A percentile compares a stretch with the other conserved stretches of the same genome.
Conservation (phyloP, 352 stramenopile species). For the Phytophthora citricola region DNA sequence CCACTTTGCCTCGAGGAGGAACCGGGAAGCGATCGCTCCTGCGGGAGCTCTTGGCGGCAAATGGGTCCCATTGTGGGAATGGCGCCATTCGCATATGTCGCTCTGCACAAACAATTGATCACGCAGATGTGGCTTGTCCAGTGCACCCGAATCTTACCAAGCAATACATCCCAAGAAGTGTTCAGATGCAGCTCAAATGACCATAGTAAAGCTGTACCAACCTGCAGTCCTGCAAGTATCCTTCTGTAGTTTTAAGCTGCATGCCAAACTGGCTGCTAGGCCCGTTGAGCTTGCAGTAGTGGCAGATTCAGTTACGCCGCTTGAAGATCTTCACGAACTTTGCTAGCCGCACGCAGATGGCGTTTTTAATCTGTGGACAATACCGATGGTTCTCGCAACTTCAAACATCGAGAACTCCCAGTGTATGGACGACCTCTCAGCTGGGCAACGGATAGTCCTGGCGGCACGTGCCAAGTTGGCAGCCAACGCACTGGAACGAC, state of each 20-base stretch:
- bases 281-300: conserved; percentile 1
- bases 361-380: conserved; percentile 2
- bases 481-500: conserved; percentile 9
- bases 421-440: neutral
- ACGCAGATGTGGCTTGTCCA: conserved; percentile 6
- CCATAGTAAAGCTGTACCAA: too few relatives aligned
- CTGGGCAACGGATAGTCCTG: conserved; percentile 21
- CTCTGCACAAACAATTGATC: neutral
- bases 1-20: too few relatives aligned
- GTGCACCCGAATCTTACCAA: conserved; percentile 3
- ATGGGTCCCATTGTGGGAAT: conserved; percentile 8
- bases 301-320: neutral
- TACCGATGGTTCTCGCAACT: neutral
- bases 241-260: too few relatives aligned
- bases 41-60: too few relatives aligned
- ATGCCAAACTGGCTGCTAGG: too few relatives aligned
- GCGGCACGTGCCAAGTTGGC: neutral
- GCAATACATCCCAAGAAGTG: neutral
- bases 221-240: too few relatives aligned
- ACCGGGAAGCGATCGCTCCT: neutral
- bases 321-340: neutral
- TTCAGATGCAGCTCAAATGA: neutral
- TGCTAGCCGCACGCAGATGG: neutral
- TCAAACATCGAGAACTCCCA: neutral
- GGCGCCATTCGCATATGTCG: conserved; percentile 11